phyloP scores from a whole-genome alignment of 257 asterid genomes.

The Misopates orontium region DNA sequence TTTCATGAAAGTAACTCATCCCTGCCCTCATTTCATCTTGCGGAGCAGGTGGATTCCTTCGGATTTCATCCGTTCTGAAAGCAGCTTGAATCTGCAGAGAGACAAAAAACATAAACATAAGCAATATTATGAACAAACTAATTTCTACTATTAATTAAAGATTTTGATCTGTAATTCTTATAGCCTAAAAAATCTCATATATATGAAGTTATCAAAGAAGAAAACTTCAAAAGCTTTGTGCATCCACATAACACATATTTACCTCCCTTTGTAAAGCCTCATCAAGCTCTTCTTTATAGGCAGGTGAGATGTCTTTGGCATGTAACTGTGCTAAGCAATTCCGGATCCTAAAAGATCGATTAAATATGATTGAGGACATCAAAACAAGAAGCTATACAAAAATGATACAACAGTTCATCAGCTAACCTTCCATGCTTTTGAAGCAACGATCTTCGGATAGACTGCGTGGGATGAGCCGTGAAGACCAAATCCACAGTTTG shows the following conservation, averaged over 20 bases:
- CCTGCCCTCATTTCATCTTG: conserved; percentile 73
- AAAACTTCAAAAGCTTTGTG: too few relatives aligned
- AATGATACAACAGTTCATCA: neutral
- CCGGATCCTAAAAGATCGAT: conserved; percentile 46
- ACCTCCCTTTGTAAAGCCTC: neutral
- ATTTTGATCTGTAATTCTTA: too few relatives aligned
- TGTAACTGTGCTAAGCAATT: conserved; percentile 10
- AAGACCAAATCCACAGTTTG: conserved; percentile 38
- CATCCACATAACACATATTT: neutral
- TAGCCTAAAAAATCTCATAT: too few relatives aligned
- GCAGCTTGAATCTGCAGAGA: conserved; percentile 57
- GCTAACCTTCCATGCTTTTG: conserved; percentile 38
- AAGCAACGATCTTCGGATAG: conserved; percentile 37
- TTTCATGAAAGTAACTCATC: conserved; percentile 61
- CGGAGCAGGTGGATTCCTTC: conserved; percentile 55
- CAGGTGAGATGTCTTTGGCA: neutral
- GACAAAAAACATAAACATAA: neutral
- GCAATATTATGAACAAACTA: too few relatives aligned
- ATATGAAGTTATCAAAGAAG: too few relatives aligned
- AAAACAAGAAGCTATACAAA: neutral
- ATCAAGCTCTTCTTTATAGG: neutral
- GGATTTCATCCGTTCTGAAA: conserved; percentile 60
- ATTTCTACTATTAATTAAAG: too few relatives aligned
- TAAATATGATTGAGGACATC: conserved; percentile 6
- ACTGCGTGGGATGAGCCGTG: conserved; percentile 37